These are phyloP conservation scores for Rhizopogon roseolus DNA, from an alignment of 768 basidiomycete genomes.

Conservation along the genomic window DNA sequence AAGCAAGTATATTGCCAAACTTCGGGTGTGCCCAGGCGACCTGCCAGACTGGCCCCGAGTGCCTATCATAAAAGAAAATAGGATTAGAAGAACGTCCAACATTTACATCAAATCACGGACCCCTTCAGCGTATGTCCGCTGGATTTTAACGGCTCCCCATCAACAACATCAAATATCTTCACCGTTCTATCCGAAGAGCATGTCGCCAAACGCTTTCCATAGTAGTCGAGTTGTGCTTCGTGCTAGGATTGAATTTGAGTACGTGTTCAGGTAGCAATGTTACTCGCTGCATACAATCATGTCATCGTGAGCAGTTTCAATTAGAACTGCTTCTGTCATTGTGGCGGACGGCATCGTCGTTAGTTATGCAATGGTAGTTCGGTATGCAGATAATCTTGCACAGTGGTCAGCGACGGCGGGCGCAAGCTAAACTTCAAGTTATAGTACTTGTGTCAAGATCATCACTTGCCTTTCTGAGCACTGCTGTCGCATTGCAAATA, in stretches of 20 bases:
- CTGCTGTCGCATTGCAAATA: no score
- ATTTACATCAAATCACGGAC: conserved; percentile 35
- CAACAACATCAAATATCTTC: conserved; percentile 91
- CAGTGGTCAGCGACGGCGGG: no score
- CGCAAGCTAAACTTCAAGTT: no score
- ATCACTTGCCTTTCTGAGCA: no score
- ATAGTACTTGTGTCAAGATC: no score
- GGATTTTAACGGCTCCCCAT: conserved; percentile 72
- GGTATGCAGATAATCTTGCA: background rate
- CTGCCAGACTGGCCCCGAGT: conserved; percentile 97
- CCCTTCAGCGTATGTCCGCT: conserved; percentile 75
- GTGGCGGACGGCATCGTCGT: conserved; percentile 39
- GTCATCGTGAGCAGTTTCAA: conserved; percentile 96
- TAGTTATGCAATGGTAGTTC: no score
- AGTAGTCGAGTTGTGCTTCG: conserved; percentile 97
- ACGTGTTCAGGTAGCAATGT: background rate
- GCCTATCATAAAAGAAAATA: conserved; percentile 41
- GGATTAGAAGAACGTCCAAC: background rate
- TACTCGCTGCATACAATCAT: conserved; percentile 70
- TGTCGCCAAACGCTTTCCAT: conserved; percentile 93
- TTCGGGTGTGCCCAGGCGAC: conserved; percentile 98
- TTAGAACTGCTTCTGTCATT: conserved; percentile 67
- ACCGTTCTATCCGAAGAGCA: conserved; percentile 95
- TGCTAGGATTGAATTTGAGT: conserved; percentile 51
- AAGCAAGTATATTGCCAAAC: conserved; percentile 93